Evolutionary conservation across 495 filamentous ascomycete genomes (phyloP).

Genomic region (Trichoderma reesei): DNA sequence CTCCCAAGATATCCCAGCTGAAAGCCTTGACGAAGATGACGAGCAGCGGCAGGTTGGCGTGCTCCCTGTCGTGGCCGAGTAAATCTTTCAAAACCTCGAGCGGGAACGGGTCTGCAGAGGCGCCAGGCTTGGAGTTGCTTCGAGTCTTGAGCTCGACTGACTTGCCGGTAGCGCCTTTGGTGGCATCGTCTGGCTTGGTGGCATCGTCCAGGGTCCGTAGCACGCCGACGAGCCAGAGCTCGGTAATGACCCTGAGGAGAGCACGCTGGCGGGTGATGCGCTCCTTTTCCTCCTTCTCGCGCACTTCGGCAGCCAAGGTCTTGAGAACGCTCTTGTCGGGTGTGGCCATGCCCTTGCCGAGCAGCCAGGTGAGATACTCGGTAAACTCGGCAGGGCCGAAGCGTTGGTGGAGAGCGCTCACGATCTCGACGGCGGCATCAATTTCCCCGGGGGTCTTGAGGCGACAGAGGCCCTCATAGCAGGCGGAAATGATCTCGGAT

Average conservation of each 20-base stretch:
- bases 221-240: constrained; percentile 90
- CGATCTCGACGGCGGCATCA: constrained; percentile 81
- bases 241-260: constrained; percentile 81
- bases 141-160: constrained; percentile 45
- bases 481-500: constrained; percentile 95
- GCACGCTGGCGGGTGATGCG: constrained; percentile 76
- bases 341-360: constrained; percentile 85
- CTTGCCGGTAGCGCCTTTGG: constrained; percentile 45
- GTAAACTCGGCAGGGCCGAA: constrained; percentile 91
- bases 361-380: constrained; percentile 79
- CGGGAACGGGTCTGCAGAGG: constrained; percentile 74
- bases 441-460: constrained; percentile 86
- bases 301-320: constrained; percentile 62
- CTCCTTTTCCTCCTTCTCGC: constrained; percentile 94
- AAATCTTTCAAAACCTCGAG: constrained; percentile 95
- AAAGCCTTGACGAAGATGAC: constrained; percentile 95
- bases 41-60: constrained; percentile 79
- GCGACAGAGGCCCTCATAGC: constrained; percentile 88
- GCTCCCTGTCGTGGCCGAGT: constrained; percentile 84
- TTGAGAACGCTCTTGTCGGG: constrained; percentile 85
- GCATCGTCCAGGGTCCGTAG: constrained; percentile 85
- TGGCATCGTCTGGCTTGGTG: constrained; percentile 70
- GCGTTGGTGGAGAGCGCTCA: constrained; percentile 89
- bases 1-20: constrained; percentile 87
- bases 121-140: constrained; percentile 38